Conservation (phyloP, 2,329 filamentous ascomycete genomes). For the Nigrograna mackinnonii region DNA sequence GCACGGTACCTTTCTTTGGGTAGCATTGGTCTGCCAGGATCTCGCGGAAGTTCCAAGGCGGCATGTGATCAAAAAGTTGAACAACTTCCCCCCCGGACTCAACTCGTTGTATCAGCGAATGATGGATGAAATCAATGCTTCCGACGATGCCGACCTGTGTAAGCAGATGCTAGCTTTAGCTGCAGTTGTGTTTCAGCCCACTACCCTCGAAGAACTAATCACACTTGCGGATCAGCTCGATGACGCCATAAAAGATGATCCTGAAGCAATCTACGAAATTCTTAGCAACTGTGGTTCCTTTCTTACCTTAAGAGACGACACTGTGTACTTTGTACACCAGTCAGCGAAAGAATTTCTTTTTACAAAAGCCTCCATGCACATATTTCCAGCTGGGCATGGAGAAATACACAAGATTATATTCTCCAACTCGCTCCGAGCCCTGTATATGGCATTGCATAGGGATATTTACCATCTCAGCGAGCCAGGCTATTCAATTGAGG, state of each 20-base stretch:
- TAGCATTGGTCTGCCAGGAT: slow-evolving; percentile 31
- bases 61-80: slow-evolving; percentile 13
- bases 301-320: neutral
- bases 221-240: slow-evolving; percentile 18
- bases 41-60: slow-evolving; percentile 19
- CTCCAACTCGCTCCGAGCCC: slow-evolving; percentile 34
- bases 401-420: slow-evolving; percentile 1
- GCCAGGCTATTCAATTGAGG: neutral
- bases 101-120: slow-evolving; percentile 44
- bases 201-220: slow-evolving; percentile 38
- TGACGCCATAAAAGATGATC: too few species aligned
- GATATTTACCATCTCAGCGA: slow-evolving; percentile 24
- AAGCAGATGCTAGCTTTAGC: slow-evolving; percentile 37
- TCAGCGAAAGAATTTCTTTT: slow-evolving; percentile 1
- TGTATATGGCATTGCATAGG: slow-evolving; percentile 17
- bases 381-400: slow-evolving; percentile 10
- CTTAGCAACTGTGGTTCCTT: slow-evolving; percentile 1
- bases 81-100: slow-evolving; percentile 39
- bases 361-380: neutral
- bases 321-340: slow-evolving; percentile 1
- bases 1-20: slow-evolving; percentile 34
- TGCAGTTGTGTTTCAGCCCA: slow-evolving; percentile 37
- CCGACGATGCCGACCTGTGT: slow-evolving; percentile 34
- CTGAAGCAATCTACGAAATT: neutral
- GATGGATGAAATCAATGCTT: slow-evolving; percentile 33